Evolutionary conservation across 352 stramenopile species (phyloP).

Genomic region (Phytophthora tubulina): DNA sequence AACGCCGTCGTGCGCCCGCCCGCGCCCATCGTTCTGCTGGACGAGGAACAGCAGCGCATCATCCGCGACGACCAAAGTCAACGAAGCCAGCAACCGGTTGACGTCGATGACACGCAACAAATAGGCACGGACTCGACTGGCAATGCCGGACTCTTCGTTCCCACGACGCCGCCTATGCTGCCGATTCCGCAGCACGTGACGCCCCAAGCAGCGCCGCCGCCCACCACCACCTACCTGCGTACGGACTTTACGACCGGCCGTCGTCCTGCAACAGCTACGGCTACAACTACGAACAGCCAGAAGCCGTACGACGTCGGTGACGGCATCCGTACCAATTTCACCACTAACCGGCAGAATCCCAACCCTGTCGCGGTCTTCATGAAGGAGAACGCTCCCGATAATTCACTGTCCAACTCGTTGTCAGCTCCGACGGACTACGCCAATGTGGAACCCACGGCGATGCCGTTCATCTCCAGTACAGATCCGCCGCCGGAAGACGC

Average conservation of each 20-base stretch:
- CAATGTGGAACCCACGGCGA: slow-evolving; percentile 40
- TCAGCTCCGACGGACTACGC: slow-evolving; percentile 50
- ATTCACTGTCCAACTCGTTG: slow-evolving; percentile 20
- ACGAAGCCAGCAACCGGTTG: not conserved
- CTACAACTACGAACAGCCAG: slow-evolving; percentile 3
- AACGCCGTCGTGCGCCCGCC: slow-evolving; percentile 21
- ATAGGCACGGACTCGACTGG: slow-evolving; percentile 21
- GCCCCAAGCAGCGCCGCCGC: slow-evolving; percentile 26
- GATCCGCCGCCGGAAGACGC: slow-evolving; percentile 27
- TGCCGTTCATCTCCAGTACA: slow-evolving; percentile 48
- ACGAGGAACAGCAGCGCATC: slow-evolving; percentile 66
- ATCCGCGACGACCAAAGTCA: slow-evolving; percentile 34
- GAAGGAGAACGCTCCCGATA: slow-evolving; percentile 19
- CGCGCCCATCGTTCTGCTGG: slow-evolving; percentile 51
- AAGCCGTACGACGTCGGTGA: slow-evolving; percentile 22
- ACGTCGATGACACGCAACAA: not conserved
- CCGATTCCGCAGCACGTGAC: slow-evolving; percentile 31
- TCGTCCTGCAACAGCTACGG: slow-evolving; percentile 10
- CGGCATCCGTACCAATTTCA: slow-evolving; percentile 61
- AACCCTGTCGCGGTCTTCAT: slow-evolving; percentile 34
- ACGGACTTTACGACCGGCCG: slow-evolving; percentile 55
- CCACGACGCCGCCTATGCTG: slow-evolving; percentile 40
- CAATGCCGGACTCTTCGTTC: slow-evolving; percentile 38
- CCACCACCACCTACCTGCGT: slow-evolving; percentile 43
- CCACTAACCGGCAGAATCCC: slow-evolving; percentile 36